Evolutionary conservation across 2,329 filamentous ascomycete species (phyloP), one percentile per base, ranked within the genome.

Genomic region (Knufia petricola): DNA sequence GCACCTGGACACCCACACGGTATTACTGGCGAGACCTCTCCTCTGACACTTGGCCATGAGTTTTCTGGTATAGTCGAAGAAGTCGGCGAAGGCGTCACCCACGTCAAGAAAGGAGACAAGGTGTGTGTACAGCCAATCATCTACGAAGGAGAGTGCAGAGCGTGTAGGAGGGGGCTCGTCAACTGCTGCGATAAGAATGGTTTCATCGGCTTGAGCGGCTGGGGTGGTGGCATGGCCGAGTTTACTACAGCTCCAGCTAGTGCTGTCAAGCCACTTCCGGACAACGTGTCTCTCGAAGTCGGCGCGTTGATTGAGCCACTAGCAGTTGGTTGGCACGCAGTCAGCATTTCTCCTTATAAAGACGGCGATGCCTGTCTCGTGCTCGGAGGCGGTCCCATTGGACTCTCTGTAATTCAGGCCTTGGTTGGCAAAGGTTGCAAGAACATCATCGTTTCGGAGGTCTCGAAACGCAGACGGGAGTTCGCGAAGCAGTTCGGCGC

Each of bases 181-280:
- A 77, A 77, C 50, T 76, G 73, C 61, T 77, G 74, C 55, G 72
- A 74, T 59, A 70, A 67, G 40, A 75, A 74, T 50, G 74, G 74
- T 1, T 77, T 76, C 57, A 64, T 76, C 4, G 74, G 74, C 1
- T 56, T 77, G 15, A 74, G 69, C 37, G 73, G 54, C 13, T 76
- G 71, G 70, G 73, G 73, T 19, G 61, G 75, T 41, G 74, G 74
- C 0, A 60, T 77, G 7, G 64, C 69, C n/a, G 72, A 76, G 52
- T 69, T 74, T 52, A 65, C 74, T 24, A 71, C 74, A 4, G 67
- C 76, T 1, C 72, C 72, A 6, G 67, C 47, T 65, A 68, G 32
- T 64, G 68, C 15, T 55, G 56, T 74, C 3, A 70, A 70, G 59
- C 63, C 67, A 31, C 60, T 76, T 3, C 74, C 74, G 3, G 70